phyloP scores from a whole-genome alignment of 192 early-diverging fungal genomes.

The Backusella australiensis region DNA sequence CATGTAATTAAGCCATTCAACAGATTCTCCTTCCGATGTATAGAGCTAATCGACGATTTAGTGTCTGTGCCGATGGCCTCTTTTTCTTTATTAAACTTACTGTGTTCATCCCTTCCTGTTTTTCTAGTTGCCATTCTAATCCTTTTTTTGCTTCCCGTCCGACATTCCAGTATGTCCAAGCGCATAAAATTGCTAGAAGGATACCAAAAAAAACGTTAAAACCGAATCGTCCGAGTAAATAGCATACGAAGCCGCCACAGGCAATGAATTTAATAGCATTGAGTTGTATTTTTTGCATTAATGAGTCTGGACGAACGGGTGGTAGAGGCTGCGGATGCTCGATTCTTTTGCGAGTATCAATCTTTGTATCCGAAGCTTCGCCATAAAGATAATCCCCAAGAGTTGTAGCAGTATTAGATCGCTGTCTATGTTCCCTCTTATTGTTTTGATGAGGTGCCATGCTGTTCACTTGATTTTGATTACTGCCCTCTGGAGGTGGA shows the following conservation, averaged over 20 bases:
- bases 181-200: not conserved
- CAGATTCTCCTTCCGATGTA: slow-evolving; percentile 16
- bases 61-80: not conserved
- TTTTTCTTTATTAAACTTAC: slow-evolving; percentile 2
- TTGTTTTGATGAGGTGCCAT: not conserved
- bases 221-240: slow-evolving; percentile 15
- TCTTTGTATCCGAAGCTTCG: not conserved
- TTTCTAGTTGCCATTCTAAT: slow-evolving; percentile 33
- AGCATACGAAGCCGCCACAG: slow-evolving; percentile 9
- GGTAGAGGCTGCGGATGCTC: not conserved
- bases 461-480: not conserved
- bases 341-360: not conserved
- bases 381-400: not conserved
- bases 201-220: slow-evolving; percentile 9
- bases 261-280: slow-evolving; percentile 29
- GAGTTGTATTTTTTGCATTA: slow-evolving; percentile 6
- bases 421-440: not conserved
- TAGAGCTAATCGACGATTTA: slow-evolving; percentile 6
- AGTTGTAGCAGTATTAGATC: not conserved
- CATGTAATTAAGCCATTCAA: slow-evolving; percentile 34
- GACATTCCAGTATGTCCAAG: slow-evolving; percentile 22
- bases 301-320: slow-evolving; percentile 1
- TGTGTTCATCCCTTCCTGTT: slow-evolving; percentile 25
- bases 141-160: slow-evolving; percentile 15
- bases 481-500: not conserved